Evolutionary conservation across 768 basidiomycete species (phyloP), one percentile per base, ranked within the genome.

Genomic region (Termitomyces bulborhizus): DNA sequence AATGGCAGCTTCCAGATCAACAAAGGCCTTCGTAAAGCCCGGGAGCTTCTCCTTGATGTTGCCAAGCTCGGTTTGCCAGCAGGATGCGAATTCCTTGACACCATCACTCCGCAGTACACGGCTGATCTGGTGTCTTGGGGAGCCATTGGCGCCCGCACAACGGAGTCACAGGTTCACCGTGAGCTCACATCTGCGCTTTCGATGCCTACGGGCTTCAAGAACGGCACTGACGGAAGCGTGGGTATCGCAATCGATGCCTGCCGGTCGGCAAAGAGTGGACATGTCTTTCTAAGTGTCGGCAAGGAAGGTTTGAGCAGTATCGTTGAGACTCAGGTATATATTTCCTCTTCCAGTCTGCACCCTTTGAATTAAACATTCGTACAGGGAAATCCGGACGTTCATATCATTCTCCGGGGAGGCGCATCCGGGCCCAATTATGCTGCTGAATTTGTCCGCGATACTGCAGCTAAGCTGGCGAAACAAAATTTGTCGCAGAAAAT

Each of bases 191-290:
- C 86, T 5, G 90, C 86, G 1, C 76, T 96, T n/a, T 92, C 90
- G 15, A 93, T 96, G 90, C 89, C 91, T 3, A 93, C 94, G 4
- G 97, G 97, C 7, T 98, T 99, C 84, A 99, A 99, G 74, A 99
- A 99, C 65, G 91, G 91, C 11, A 98, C 96, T 1, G 97, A 98
- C 63, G 97, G 97, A 39, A 86, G 85, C 29, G 82, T 96, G 42
- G 83, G 85, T 47, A 90, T 98, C 60, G 95, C 97, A 0, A 81
- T 98, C 44, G 95, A 99, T 70, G 96, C 96, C 2, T 98, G 95
- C 71, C 83, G 94, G 36, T 91, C 96, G 15, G 95, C 97, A 16
- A 82, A 85, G 56, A 81, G 82, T 54, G 90, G 91, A 1, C 96
- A 99, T 70, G 92, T 94, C 56, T 99, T 99, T 83, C 79, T 99